phyloP scores from a whole-genome alignment of 2,329 filamentous ascomycete species.

The Fusarium lateritium region DNA sequence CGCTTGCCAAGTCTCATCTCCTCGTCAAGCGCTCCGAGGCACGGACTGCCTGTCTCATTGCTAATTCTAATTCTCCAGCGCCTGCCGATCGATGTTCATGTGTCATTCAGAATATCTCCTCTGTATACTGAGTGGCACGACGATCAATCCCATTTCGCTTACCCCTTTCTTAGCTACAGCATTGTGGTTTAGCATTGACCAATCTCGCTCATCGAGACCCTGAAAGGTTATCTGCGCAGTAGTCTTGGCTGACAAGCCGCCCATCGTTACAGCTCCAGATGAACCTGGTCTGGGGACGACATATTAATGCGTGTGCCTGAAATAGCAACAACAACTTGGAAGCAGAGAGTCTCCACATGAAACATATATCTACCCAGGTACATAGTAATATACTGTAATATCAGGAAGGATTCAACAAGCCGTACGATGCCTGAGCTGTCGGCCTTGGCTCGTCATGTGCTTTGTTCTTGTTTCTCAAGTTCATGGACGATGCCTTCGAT shows the following conservation, averaged over 20 bases:
- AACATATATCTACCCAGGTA: slow-evolving; percentile 5
- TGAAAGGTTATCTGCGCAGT: slow-evolving; percentile 30
- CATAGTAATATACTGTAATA: not conserved
- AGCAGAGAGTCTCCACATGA: slow-evolving; percentile 23
- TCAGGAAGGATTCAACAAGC: slow-evolving; percentile 9
- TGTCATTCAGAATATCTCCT: no score
- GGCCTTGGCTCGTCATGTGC: not conserved
- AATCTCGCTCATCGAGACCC: slow-evolving; percentile 34
- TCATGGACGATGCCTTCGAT: slow-evolving; percentile 3
- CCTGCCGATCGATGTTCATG: no score
- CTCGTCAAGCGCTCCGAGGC: not conserved
- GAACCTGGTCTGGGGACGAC: slow-evolving; percentile 4
- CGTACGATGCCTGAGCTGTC: slow-evolving; percentile 6
- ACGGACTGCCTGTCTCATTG: slow-evolving; percentile 2
- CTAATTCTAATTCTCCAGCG: slow-evolving; percentile 4
- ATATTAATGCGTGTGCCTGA: slow-evolving; percentile 3
- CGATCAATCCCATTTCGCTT: not conserved
- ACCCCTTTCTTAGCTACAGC: slow-evolving; percentile 23
- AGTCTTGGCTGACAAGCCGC: slow-evolving; percentile 3
- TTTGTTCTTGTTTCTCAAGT: slow-evolving; percentile 14
- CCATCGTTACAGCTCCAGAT: slow-evolving; percentile 9
- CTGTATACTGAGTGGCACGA: not conserved
- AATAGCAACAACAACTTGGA: slow-evolving; percentile 37
- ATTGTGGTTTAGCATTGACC: slow-evolving; percentile 2
- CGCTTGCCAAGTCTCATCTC: not conserved